phyloP scores from a whole-genome alignment of 345 rosid genomes.

The Eucalyptus melliodora region DNA sequence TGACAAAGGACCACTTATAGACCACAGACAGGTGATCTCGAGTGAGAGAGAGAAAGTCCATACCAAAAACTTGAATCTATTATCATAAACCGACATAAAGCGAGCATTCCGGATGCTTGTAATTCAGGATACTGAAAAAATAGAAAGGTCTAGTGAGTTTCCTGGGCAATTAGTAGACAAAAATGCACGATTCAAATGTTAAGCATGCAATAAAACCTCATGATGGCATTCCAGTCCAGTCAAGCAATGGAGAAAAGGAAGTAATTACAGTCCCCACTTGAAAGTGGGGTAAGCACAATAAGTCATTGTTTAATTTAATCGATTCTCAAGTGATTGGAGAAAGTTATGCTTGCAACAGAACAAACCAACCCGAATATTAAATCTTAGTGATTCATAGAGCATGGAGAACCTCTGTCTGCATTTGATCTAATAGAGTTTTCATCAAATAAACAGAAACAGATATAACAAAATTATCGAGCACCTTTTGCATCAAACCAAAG shows the following conservation, averaged over 20 bases:
- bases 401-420: background rate
- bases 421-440: background rate
- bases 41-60: background rate
- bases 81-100: conserved; percentile 86
- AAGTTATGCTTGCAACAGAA: background rate
- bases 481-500: conserved; percentile 83
- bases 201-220: background rate
- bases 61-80: conserved; percentile 89
- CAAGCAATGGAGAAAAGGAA: background rate
- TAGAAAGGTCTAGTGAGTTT: background rate
- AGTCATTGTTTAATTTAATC: background rate
- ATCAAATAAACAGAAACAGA: background rate
- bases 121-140: conserved; percentile 62
- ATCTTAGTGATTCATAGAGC: background rate
- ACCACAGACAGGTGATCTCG: background rate
- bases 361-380: background rate
- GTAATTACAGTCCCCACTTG: background rate
- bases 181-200: too few relatives aligned
- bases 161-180: background rate
- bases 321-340: background rate
- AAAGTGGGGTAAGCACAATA: background rate
- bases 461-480: background rate
- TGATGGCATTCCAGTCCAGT: background rate
- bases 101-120: conserved; percentile 97
- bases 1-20: background rate